Percentiles rank a stretch among this genome's conserved stretches.
Evolutionary conservation across 2,329 filamentous ascomycete genomes (phyloP).

Genomic region (Paecilomyces dactylethromorphus): DNA sequence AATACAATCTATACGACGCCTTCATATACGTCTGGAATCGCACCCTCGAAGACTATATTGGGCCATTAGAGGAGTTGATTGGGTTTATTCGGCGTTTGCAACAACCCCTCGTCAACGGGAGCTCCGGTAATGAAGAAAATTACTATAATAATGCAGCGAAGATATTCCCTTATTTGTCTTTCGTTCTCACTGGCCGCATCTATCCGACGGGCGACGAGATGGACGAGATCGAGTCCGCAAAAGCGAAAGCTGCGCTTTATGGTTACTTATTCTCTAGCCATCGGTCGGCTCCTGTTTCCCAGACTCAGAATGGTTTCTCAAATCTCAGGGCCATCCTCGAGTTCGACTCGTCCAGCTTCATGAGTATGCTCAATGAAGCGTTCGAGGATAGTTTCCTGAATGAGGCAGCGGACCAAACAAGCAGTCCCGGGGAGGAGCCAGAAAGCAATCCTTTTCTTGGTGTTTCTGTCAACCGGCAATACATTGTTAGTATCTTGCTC

Average conservation of each 20-base stretch:
- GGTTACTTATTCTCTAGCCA: slow-evolving; percentile 89
- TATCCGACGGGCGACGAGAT: slow-evolving; percentile 80
- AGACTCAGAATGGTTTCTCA: slow-evolving; percentile 69
- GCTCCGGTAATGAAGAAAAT: slow-evolving; percentile 51
- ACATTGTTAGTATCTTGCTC: slow-evolving; percentile 81
- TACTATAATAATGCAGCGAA: slow-evolving; percentile 67
- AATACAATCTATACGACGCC: slow-evolving; percentile 88
- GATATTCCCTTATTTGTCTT: slow-evolving; percentile 91
- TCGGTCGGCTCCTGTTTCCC: slow-evolving; percentile 24
- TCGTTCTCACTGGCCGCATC: slow-evolving; percentile 78
- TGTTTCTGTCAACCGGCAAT: slow-evolving; percentile 78
- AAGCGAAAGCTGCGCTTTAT: slow-evolving; percentile 83
- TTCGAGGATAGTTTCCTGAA: slow-evolving; percentile 95
- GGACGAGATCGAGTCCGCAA: slow-evolving; percentile 62
- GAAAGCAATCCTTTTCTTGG: slow-evolving; percentile 50
- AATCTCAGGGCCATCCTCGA: slow-evolving; percentile 78
- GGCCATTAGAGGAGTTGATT: slow-evolving; percentile 78
- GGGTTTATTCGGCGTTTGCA: slow-evolving; percentile 27
- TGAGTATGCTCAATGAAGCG: slow-evolving; percentile 93
- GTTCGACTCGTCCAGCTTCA: slow-evolving; percentile 84
- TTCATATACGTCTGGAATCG: slow-evolving; percentile 96
- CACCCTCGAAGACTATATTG: slow-evolving; percentile 81
- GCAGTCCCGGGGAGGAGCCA: slow-evolving; percentile 47
- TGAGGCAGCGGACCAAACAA: slow-evolving; percentile 56
- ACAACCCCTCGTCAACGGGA: slow-evolving; percentile 22